These are phyloP conservation scores for Takashimella koratensis DNA, from an alignment of 1,284 basidiomycete species.

Conservation along the genomic window DNA sequence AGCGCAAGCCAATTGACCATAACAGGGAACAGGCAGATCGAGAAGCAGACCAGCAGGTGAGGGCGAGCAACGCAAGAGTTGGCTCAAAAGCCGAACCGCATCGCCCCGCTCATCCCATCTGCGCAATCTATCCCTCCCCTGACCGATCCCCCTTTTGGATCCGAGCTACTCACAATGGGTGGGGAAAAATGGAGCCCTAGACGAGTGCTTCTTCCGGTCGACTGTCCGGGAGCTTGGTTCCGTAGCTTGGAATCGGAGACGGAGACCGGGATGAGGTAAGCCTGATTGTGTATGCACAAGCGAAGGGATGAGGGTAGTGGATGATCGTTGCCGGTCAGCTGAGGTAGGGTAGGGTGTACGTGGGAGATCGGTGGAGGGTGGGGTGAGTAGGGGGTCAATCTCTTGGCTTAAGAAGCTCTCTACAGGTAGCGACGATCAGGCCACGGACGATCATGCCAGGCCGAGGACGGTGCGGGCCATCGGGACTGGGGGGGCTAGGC, in stretches of 20 bases:
- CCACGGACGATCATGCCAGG: no score
- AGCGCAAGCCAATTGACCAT: neutral
- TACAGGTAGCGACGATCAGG: neutral
- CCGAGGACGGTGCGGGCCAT: neutral
- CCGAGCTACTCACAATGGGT: neutral
- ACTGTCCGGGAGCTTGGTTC: no score
- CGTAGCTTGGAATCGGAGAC: no score
- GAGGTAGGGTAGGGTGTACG: neutral
- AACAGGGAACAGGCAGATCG: neutral
- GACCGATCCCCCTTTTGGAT: neutral
- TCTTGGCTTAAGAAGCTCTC: neutral
- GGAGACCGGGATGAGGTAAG: neutral
- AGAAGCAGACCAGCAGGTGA: neutral
- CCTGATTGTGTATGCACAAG: neutral
- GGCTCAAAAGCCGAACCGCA: neutral
- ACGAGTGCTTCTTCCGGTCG: neutral
- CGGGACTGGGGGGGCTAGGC: neutral
- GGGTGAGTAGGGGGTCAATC: neutral
- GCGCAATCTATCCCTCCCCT: neutral
- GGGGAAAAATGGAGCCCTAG: neutral
- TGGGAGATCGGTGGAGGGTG: neutral
- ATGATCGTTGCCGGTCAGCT: no score
- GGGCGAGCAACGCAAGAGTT: neutral
- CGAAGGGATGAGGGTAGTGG: no score
- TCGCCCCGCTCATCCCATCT: neutral